Base-by-base conservation (phyloP, 345 rosid genomes). In the Toxicodendron radicans region DNA sequence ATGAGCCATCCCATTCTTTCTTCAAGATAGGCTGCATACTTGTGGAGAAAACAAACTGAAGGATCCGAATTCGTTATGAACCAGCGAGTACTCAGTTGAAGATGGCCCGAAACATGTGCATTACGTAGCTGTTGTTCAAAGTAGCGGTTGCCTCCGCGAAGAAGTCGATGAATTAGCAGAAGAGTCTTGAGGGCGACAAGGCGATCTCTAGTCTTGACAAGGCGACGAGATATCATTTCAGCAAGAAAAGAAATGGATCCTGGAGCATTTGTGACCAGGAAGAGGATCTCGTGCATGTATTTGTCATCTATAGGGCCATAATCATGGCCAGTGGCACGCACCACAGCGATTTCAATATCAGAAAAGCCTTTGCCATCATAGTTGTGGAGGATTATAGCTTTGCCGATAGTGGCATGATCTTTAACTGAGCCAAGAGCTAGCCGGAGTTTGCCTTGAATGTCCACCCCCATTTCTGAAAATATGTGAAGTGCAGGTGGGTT, bases 1-100 rank as follows among this genome's bases (percentile, higher is more conserved):
- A 93, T 91, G 68, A 84, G 78, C 97, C 98, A 93, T 4, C 88
- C 89, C 62, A 91, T 86, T 74, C 98, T 86, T 74, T 91, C 94
- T 83, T 88, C 82, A 4, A 93, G 89, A 81, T 93, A 93, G 64
- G 81, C 87, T 2, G 87, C 87, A 71, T 93, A 91, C 56, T 79
- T 88, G 56, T 76, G 89, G 24, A 91, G 79, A 83, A 89, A 93
- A 21, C 66, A 70, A 49, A 73, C 64, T 2, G 79, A 76, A 23
- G 80, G 79, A 72, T 73, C 77, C 2, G 48, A 35, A 67, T 64
- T 74, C 76, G 54, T 71, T 58, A 68, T 76, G 58, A 88, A 85
- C 82, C 85, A 78, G 79, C 35, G 68, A 61, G 83, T 70, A 64
- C 77, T 80, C 75, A 93, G 81, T 66, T 91, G 93, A 69, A 93